Percentiles rank a stretch among this genome's conserved stretches.
Evolutionary conservation across 495 filamentous ascomycete species (phyloP).

Genomic region (Hypomontagnella submonticulosa): DNA sequence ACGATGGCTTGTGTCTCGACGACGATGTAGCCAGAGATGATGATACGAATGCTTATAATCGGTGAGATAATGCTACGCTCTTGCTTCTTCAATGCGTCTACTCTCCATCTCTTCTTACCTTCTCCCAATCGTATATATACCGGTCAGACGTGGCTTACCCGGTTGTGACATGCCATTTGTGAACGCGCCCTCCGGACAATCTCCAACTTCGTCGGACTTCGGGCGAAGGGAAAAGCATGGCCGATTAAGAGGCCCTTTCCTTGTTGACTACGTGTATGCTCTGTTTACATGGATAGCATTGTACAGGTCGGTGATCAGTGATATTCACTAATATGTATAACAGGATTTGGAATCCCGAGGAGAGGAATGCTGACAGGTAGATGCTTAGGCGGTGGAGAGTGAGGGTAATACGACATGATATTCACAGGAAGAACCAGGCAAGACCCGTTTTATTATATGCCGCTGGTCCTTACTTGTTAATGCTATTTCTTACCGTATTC

Average conservation of each 20-base stretch:
- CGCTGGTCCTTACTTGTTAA: no score
- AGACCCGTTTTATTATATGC: no score
- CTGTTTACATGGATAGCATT: neutral
- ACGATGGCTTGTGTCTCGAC: neutral
- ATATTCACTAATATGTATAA: neutral
- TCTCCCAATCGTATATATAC: no score
- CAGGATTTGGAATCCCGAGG: neutral
- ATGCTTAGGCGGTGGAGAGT: neutral
- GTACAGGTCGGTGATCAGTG: no score
- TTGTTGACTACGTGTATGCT: neutral
- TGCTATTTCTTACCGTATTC: no score
- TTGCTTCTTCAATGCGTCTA: neutral
- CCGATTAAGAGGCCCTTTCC: neutral
- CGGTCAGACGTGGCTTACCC: no score
- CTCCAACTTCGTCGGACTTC: constrained; percentile 20
- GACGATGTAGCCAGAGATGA: constrained; percentile 14
- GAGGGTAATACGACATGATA: no score
- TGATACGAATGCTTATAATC: neutral
- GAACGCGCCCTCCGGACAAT: constrained; percentile 19
- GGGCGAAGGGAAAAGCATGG: constrained; percentile 28
- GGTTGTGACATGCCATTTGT: no score
- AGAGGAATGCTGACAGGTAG: neutral
- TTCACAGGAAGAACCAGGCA: no score
- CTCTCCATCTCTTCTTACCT: no score
- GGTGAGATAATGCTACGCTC: neutral